Conservation (phyloP, 768 basidiomycete species). For the Lactarius sanguifluus region DNA sequence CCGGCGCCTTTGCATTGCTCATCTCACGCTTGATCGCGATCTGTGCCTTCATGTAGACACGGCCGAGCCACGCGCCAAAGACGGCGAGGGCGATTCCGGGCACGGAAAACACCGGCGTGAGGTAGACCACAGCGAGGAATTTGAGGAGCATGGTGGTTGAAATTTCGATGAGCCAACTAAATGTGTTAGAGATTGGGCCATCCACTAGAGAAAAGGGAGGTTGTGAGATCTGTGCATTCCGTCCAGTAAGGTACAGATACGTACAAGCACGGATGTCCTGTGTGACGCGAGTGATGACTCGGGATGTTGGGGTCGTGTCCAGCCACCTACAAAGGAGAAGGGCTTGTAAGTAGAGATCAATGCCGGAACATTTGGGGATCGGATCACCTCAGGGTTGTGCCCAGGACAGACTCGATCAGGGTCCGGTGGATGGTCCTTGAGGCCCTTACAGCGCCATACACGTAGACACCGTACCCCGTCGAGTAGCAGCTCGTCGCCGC, state of each 20-base stretch:
- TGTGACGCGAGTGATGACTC: conserved; percentile 65
- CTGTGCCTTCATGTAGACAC: conserved; percentile 56
- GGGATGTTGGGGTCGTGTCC: conserved; percentile 51
- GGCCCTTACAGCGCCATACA: conserved; percentile 52
- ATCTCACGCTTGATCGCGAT: conserved; percentile 57
- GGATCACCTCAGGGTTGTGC: conserved; percentile 61
- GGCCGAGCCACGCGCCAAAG: conserved; percentile 46
- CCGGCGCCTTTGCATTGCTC: conserved; percentile 50
- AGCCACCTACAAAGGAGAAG: conserved; percentile 41
- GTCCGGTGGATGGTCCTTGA: conserved; percentile 53
- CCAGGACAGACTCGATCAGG: conserved; percentile 53
- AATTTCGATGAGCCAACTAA: conserved; percentile 37
- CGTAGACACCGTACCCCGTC: conserved; percentile 40
- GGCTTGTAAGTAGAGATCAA: not conserved
- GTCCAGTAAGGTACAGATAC: not conserved
- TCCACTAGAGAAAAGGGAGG: conserved; percentile 35
- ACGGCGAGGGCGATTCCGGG: conserved; percentile 40
- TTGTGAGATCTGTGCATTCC: not conserved
- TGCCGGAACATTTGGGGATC: conserved; percentile 35
- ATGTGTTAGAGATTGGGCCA: conserved; percentile 34
- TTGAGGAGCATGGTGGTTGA: conserved; percentile 39
- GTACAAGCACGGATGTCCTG: conserved; percentile 53
- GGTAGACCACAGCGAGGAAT: conserved; percentile 39
- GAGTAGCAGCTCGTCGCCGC: conserved; percentile 37
- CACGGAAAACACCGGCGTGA: conserved; percentile 43